These are phyloP conservation scores for Microcera coccophila DNA, from an alignment of 2,329 filamentous ascomycete species.

Conservation along the genomic window DNA sequence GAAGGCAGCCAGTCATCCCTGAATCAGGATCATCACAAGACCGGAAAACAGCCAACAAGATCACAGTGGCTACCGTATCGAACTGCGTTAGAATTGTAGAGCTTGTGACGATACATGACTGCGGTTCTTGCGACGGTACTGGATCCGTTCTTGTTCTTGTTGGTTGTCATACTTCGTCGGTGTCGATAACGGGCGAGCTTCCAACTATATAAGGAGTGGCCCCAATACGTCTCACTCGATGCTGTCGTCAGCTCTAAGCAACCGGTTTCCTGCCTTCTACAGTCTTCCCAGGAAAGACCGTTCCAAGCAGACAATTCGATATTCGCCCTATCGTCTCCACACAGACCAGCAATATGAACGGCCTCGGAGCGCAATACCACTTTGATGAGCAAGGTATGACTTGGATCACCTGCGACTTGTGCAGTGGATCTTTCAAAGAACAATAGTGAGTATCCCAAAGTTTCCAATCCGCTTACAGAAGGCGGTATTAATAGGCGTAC, in stretches of 20 bases:
- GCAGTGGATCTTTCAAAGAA: conserved; percentile 1
- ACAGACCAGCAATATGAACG: background rate
- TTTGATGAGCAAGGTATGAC: conserved; percentile 3
- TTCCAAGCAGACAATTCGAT: background rate
- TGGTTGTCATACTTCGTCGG: background rate
- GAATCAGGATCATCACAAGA: conserved; percentile 1
- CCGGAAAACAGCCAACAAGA: background rate
- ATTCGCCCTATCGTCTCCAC: no score
- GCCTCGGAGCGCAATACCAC: background rate
- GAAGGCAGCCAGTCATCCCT: background rate
- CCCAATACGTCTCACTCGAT: background rate
- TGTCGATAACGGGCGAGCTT: background rate
- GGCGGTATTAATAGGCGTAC: background rate
- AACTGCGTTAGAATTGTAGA: background rate
- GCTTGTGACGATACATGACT: background rate
- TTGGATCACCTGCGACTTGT: conserved; percentile 3
- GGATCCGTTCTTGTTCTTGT: background rate
- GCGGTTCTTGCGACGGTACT: background rate
- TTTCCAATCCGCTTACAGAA: background rate
- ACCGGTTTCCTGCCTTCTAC: background rate
- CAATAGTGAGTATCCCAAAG: background rate
- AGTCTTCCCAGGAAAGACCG: background rate
- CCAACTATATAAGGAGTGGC: background rate
- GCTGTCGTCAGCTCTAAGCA: background rate
- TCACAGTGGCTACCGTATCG: background rate